These are phyloP conservation scores for Termitomyces sp. DNA, from an alignment of 1,284 basidiomycete species.

Conservation along the genomic window DNA sequence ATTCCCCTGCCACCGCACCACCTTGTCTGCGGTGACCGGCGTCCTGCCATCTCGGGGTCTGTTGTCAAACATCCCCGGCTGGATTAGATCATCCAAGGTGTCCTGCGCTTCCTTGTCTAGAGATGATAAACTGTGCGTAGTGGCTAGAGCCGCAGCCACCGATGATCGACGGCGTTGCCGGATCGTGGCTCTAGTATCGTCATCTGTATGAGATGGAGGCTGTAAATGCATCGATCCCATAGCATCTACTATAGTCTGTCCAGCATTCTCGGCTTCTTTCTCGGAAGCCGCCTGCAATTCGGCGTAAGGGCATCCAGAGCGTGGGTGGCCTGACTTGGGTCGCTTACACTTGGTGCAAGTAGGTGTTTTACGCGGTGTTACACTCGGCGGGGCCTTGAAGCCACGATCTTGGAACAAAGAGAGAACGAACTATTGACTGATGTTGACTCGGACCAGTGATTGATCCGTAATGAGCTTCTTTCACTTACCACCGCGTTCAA, in stretches of 20 bases:
- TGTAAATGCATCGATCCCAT: conserved; percentile 33
- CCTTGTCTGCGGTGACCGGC: background rate
- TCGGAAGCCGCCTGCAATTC: conserved; percentile 20
- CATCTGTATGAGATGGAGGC: conserved; percentile 19
- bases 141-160: conserved; percentile 16
- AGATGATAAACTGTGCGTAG: conserved; percentile 31
- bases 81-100: conserved; percentile 30
- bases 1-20: conserved; percentile 28
- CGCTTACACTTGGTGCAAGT: conserved; percentile 49
- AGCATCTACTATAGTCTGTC: conserved; percentile 25
- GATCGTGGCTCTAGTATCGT: conserved; percentile 23
- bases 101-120: conserved; percentile 33
- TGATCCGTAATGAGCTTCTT: background rate
- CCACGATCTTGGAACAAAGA: background rate
- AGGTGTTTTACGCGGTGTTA: conserved; percentile 39
- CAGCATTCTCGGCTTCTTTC: conserved; percentile 8
- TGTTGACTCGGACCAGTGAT: background rate
- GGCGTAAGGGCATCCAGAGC: conserved; percentile 48
- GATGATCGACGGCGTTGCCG: conserved; percentile 25
- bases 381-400: conserved; percentile 10
- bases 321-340: conserved; percentile 50
- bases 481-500: background rate
- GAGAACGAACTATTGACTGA: background rate
- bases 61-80: conserved; percentile 30
- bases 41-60: conserved; percentile 28